Conservation (phyloP, 257 asterid species). For the Datura wrightii region DNA sequence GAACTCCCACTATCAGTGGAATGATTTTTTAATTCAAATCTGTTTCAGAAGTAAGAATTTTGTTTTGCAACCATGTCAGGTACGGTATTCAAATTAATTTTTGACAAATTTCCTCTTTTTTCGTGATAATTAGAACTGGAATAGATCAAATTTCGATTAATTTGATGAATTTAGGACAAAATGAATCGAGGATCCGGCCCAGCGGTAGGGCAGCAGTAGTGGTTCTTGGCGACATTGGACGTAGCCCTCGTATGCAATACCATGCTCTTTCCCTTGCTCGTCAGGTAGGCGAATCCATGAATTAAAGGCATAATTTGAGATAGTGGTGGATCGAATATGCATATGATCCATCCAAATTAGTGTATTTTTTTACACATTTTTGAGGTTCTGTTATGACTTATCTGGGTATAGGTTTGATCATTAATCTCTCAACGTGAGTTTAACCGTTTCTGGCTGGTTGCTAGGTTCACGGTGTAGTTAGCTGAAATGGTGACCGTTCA, state of each 20-base stretch:
- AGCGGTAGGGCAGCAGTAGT: slow-evolving; percentile 90
- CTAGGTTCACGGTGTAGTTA: neutral
- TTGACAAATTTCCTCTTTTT: neutral
- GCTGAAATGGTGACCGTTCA: neutral
- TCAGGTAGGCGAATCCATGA: slow-evolving; percentile 54
- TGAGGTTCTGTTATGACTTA: neutral
- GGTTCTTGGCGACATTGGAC: slow-evolving; percentile 96
- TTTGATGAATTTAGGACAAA: slow-evolving; percentile 28
- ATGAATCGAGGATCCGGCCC: slow-evolving; percentile 45
- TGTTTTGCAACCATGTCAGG: slow-evolving; percentile 29
- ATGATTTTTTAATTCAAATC: neutral
- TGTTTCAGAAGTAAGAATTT: neutral
- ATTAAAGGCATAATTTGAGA: neutral
- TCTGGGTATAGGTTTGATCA: neutral
- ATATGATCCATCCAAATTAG: neutral
- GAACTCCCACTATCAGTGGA: neutral
- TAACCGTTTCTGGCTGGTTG: neutral
- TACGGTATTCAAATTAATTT: neutral
- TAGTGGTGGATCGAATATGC: neutral
- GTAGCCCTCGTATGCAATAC: slow-evolving; percentile 97
- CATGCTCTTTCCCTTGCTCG: slow-evolving; percentile 95
- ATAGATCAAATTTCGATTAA: too few relatives aligned
- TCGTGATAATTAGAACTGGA: neutral
- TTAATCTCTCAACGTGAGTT: neutral
- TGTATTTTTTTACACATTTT: neutral